Base-by-base conservation (phyloP, 2,329 filamentous ascomycete species). In the Claviceps purpurea region DNA sequence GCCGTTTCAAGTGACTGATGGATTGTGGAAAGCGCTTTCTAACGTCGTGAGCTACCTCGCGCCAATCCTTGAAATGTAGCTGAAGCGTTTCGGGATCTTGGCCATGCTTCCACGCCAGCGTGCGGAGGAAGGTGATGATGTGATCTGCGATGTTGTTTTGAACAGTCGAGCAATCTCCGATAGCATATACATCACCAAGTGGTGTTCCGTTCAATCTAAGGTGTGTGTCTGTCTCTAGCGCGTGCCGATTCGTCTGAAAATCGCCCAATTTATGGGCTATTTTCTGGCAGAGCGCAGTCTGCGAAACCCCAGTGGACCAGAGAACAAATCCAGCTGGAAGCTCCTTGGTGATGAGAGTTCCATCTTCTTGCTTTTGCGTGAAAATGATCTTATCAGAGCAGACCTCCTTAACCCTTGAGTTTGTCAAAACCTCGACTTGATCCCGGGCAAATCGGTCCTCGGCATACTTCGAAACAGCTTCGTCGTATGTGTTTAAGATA, bases 401-500 rank as follows among this genome's bases (percentile, higher is more conserved):
- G 16, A 98, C 89, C 67, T 96, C 91, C 68, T 90, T 88, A 20
- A 98, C 93, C 55, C 93, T 81, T 1, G 93, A 84, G 67, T 96
- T 97, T 50, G 90, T 96, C 58, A 95, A 77, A 8, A 98, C 84
- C 45, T 95, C 85, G 52, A 98, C 85, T 59, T 90, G 82, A 65
- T 98, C 93, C 62, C 93, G 88, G 18, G 86, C 81, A 63, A 98
- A 96, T 43, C 87, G 84, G 50, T 87, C 81, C 69, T 98, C 93
- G 20, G 93, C 91, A 64, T 94, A 98, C 64, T 83, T 82, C 11
- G 90, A 96, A 1, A 98, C 77, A 0, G 89, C 85, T 70, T 98
- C 93, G 58, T 98, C 93, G 64, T 98, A 98, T 0, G 93, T 98
- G 71, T 98, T 98, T 34, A 98, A 75, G 57, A 98, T 98, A 61